phyloP scores from a whole-genome alignment of 2,329 filamentous ascomycete genomes.

The Penicillium sp. region DNA sequence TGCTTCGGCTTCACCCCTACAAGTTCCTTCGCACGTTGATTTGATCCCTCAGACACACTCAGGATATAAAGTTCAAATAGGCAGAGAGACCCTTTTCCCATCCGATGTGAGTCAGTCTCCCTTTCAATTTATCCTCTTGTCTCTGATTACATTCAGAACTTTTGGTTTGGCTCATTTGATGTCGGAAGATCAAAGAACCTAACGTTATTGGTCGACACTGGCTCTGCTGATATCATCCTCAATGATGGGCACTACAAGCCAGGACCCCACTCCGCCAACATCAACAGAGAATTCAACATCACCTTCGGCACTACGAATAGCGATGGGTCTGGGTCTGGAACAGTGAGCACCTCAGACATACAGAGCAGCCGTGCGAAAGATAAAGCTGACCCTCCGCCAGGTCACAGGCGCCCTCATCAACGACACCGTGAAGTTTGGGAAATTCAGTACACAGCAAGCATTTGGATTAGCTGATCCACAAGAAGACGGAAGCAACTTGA shows the following conservation, averaged over 20 bases:
- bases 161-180: constrained; percentile 9
- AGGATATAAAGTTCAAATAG: background rate
- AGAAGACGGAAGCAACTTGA: background rate
- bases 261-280: background rate
- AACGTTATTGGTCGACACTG: constrained; percentile 1
- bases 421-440: constrained; percentile 11
- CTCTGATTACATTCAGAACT: background rate
- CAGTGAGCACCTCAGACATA: background rate
- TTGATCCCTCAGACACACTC: background rate
- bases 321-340: constrained; percentile 8
- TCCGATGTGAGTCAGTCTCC: background rate
- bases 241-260: constrained; percentile 3
- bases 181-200: background rate
- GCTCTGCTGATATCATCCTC: constrained; percentile 3
- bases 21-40: background rate
- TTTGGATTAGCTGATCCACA: background rate
- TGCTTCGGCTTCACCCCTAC: background rate
- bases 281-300: background rate
- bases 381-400: background rate
- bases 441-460: constrained; percentile 1
- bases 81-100: background rate
- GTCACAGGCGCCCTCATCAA: constrained; percentile 7
- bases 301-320: constrained; percentile 6
- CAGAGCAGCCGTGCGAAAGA: background rate
- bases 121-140: background rate